Percentiles rank a stretch among this genome's conserved stretches.
phyloP scores from a whole-genome alignment of 1,284 basidiomycete genomes.

The Cystobasidium sp. region DNA sequence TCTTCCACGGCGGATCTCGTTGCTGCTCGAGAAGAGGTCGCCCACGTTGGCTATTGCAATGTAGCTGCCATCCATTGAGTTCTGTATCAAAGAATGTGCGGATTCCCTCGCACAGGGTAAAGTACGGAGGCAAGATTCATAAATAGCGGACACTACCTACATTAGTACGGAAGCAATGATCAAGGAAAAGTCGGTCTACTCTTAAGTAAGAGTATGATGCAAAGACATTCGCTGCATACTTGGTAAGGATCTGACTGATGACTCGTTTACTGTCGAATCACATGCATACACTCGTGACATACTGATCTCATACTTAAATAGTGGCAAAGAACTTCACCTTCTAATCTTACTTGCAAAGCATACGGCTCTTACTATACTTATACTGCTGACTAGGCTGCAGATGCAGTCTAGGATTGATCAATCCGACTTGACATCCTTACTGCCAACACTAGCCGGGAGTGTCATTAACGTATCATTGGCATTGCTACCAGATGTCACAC shows the following conservation, averaged over 20 bases:
- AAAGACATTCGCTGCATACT: too few species aligned
- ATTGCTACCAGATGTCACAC: slow-evolving; percentile 25
- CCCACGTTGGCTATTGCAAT: slow-evolving; percentile 6
- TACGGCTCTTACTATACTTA: too few species aligned
- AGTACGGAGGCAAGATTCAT: not conserved
- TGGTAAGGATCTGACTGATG: too few species aligned
- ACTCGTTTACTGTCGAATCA: too few species aligned
- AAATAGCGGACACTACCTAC: not conserved
- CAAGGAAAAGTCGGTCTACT: too few species aligned
- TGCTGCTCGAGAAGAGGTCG: slow-evolving; percentile 10
- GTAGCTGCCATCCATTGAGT: slow-evolving; percentile 25
- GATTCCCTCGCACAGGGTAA: not conserved
- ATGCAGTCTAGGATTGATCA: not conserved
- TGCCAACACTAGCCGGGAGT: slow-evolving; percentile 19
- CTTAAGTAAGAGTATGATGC: too few species aligned
- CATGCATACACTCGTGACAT: too few species aligned
- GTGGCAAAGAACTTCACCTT: too few species aligned
- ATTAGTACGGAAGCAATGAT: too few species aligned
- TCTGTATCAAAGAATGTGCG: not conserved
- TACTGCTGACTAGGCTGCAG: too few species aligned
- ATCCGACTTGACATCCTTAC: slow-evolving; percentile 24
- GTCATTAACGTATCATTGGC: slow-evolving; percentile 35
- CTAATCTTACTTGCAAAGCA: too few species aligned
- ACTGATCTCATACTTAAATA: too few species aligned
- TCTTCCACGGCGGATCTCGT: not conserved